Percentiles rank a stretch among this genome's conserved stretches.
These are phyloP conservation scores for Candida railenensis DNA, from an alignment of 805 yeast genomes.

Conservation along the genomic window DNA sequence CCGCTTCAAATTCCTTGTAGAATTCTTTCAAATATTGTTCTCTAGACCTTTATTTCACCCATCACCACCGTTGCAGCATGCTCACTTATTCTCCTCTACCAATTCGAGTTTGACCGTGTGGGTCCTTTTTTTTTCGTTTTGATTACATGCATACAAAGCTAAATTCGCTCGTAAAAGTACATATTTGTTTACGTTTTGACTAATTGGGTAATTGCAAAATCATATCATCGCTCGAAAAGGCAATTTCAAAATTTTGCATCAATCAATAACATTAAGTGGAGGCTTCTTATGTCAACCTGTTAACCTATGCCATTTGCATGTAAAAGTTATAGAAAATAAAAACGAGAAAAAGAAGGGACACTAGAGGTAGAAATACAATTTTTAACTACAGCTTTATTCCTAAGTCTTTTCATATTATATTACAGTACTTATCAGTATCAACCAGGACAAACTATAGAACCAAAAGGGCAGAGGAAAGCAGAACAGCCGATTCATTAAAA, in stretches of 20 bases:
- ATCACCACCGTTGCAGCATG: no score
- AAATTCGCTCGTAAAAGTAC: background rate
- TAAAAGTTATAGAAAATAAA: background rate
- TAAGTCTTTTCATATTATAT: no score
- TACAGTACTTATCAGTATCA: no score
- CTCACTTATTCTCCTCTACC: background rate
- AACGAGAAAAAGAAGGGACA: background rate
- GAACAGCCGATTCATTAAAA: no score
- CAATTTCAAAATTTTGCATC: background rate
- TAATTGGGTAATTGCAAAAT: background rate
- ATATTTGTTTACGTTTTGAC: background rate
- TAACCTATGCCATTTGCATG: background rate
- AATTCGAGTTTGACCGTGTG: background rate
- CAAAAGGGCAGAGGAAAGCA: no score
- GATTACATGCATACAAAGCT: background rate
- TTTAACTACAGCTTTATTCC: no score
- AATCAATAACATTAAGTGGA: background rate
- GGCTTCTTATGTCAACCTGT: background rate
- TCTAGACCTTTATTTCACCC: no score
- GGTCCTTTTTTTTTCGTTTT: background rate
- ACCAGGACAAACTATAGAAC: no score
- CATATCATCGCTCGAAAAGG: background rate
- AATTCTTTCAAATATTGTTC: no score
- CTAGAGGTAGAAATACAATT: background rate
- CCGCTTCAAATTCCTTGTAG: no score